Base-by-base conservation (phyloP, 345 rosid species). In the Gossypium stocksii region DNA sequence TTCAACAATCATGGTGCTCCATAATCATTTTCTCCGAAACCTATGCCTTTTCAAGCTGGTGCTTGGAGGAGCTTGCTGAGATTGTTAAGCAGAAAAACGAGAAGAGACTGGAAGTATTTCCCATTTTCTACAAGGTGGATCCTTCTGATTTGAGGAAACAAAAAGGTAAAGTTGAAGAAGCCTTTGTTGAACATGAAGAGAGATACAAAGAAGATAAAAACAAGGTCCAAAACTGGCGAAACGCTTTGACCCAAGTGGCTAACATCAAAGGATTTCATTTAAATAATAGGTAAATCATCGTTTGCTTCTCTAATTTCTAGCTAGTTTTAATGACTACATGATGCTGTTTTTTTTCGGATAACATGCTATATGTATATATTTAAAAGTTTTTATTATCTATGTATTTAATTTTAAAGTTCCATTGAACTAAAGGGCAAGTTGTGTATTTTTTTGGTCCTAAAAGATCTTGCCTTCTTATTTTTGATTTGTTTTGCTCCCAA, bases 81-180 rank as follows among this genome's bases (percentile, higher is more conserved):
- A 54, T 66, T 19, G 10, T 72, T 20, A 56, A 81, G 22, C 53
- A 76, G 73, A 48, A 6, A 78, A 76, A 72, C 17, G 19, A 34
- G n/a, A 64, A 3, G 19, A 74, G 74, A 0, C 78, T 76, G 27
- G 48, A 65, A 51, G 12, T 83, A 49, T 76, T 83, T 16, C 82
- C 82, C 0, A 51, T 80, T 64, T 80, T 80, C 68, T 73, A 53
- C 38, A 23, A 25, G n/a, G 77, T 75, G 0, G 65, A 75, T 27
- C 83, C 83, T 0, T 60, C 75, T 15, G 73, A 77, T 7, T 66
- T 70, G 0, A 14, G 79, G 41, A 70, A 51, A 16, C 75, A 76
- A 9, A 49, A 2, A 0, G 75, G 75, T 2, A 70, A 7, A 5
- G 56, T 77, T 52, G 44, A 22, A 43, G 59, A 77, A 49, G 71